Percentiles rank a stretch among this genome's conserved stretches.
Conservation (phyloP, 768 basidiomycete species). For the Boletus insuetus region DNA sequence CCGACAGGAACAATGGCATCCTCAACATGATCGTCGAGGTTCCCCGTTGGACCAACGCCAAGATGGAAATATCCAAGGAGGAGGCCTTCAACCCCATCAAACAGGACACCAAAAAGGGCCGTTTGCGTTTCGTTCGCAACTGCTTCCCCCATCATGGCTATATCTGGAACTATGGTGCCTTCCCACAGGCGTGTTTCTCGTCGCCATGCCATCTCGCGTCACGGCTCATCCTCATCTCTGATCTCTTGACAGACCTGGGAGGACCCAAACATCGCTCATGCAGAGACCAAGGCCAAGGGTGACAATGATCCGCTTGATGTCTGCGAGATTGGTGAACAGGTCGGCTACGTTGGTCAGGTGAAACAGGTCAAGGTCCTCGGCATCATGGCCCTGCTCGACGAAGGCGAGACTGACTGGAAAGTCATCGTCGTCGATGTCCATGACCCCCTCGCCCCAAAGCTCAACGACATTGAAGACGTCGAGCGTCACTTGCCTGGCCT, state of each 20-base stretch:
- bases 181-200: slow-evolving; percentile 75
- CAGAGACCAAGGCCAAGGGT: slow-evolving; percentile 98
- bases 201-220: background rate
- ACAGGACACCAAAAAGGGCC: slow-evolving; percentile 97
- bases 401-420: slow-evolving; percentile 99
- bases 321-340: slow-evolving; percentile 98
- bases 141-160: slow-evolving; percentile 99
- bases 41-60: slow-evolving; percentile 99
- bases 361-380: slow-evolving; percentile 99
- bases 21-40: slow-evolving; percentile 99
- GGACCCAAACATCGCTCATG: slow-evolving; percentile 80
- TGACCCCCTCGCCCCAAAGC: slow-evolving; percentile 92
- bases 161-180: slow-evolving; percentile 99
- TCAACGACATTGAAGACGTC: slow-evolving; percentile 99
- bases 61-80: slow-evolving; percentile 99
- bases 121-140: slow-evolving; percentile 95
- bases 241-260: slow-evolving; percentile 84
- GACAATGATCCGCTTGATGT: slow-evolving; percentile 99
- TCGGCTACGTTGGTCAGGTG: slow-evolving; percentile 94
- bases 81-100: slow-evolving; percentile 99
- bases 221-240: background rate
- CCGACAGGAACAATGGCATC: slow-evolving; percentile 91
- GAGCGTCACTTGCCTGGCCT: slow-evolving; percentile 97
- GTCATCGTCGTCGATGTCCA: slow-evolving; percentile 96
- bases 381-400: slow-evolving; percentile 99